Conservation (phyloP, 2,329 filamentous ascomycete genomes). For the Pseudogymnoascus sp. region DNA sequence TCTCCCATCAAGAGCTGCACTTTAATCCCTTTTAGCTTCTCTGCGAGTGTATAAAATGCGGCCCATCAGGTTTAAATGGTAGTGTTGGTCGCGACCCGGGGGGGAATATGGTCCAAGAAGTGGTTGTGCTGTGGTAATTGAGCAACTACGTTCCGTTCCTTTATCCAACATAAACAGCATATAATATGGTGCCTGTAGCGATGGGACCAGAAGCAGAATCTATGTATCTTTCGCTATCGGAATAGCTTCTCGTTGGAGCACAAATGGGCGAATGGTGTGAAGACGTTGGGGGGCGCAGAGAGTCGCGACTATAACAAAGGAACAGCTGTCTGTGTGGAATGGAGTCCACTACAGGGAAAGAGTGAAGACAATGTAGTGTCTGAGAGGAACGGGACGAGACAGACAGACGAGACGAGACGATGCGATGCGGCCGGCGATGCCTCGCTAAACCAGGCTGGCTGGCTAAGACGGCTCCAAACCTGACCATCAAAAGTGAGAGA, state of each 20-base stretch:
- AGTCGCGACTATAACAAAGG: not conserved
- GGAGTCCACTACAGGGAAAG: not conserved
- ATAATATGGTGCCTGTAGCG: not conserved
- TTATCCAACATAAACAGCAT: not conserved
- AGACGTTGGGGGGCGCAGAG: not conserved
- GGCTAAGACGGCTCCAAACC: not conserved
- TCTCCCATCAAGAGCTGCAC: not conserved
- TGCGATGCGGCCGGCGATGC: not conserved
- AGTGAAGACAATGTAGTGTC: not conserved
- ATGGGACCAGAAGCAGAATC: not conserved
- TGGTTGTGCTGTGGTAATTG: not conserved
- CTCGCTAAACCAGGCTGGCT: slow-evolving; percentile 6
- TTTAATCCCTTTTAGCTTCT: not conserved
- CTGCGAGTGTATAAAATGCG: not conserved
- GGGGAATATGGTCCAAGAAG: not conserved
- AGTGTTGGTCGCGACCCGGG: not conserved
- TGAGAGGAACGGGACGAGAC: not conserved
- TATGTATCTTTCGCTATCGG: not conserved
- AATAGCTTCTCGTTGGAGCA: not conserved
- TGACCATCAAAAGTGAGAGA: not conserved
- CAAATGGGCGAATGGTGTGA: not conserved
- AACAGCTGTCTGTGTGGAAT: not conserved
- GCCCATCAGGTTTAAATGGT: not conserved
- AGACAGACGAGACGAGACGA: too few species aligned
- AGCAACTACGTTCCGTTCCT: slow-evolving; percentile 1